Evolutionary conservation across 306 rosid species (phyloP).

Genomic region (Fragaria vesca): DNA sequence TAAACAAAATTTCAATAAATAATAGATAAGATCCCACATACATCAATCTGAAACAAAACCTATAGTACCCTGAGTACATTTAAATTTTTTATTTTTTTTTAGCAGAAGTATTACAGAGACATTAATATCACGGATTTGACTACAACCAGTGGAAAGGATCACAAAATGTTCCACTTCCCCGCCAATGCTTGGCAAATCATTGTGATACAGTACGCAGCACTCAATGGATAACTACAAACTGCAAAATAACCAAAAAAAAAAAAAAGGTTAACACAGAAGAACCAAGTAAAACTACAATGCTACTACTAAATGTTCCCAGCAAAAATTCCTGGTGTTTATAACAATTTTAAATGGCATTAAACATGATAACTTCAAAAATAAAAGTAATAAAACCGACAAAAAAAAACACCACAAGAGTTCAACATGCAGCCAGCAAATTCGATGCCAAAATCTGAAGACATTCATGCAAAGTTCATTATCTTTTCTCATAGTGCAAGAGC

Average conservation of each 20-base stretch:
- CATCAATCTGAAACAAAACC: too few species aligned
- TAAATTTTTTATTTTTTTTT: background rate
- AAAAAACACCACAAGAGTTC: background rate
- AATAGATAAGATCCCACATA: too few species aligned
- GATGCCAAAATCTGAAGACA: background rate
- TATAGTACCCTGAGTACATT: too few species aligned
- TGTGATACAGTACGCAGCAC: conserved; percentile 68
- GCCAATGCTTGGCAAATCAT: conserved; percentile 56
- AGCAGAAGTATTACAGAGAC: background rate
- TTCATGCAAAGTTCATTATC: background rate
- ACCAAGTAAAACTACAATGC: background rate
- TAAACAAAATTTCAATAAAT: too few species aligned
- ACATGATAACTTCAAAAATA: background rate
- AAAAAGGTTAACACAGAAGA: background rate
- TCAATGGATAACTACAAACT: conserved; percentile 67
- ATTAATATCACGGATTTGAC: background rate
- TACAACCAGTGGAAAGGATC: conserved; percentile 5
- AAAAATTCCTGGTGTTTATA: background rate
- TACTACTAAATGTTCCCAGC: background rate
- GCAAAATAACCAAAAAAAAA: conserved; percentile 9
- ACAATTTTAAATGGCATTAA: background rate
- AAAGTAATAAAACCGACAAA: background rate
- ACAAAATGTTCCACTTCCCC: conserved; percentile 56
- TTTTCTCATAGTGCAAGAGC: background rate
- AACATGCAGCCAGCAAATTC: background rate